phyloP scores from a whole-genome alignment of 192 early-diverging fungal genomes.

The Gryganskiella cystojenkinii region DNA sequence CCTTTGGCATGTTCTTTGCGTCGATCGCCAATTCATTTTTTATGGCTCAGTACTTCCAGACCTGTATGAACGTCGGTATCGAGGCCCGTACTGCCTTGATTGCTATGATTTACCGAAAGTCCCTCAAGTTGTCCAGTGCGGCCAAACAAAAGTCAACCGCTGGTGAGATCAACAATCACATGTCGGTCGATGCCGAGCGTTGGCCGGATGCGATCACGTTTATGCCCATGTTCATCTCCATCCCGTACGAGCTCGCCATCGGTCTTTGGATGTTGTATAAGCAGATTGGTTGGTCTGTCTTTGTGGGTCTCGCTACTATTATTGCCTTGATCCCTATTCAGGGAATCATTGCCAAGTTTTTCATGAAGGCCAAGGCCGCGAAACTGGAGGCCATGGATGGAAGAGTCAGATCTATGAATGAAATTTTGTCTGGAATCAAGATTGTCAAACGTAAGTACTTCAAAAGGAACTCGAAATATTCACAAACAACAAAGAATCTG shows the following conservation, averaged over 20 bases:
- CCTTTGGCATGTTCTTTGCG: slow-evolving; percentile 53
- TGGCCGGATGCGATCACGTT: slow-evolving; percentile 39
- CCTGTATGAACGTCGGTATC: slow-evolving; percentile 34
- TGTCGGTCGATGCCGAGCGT: slow-evolving; percentile 52
- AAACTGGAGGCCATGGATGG: slow-evolving; percentile 54
- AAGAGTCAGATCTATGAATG: slow-evolving; percentile 54
- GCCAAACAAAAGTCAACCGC: slow-evolving; percentile 50
- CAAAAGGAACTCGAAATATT: no score
- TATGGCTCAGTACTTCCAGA: slow-evolving; percentile 40
- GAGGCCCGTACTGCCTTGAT: slow-evolving; percentile 50
- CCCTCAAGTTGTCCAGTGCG: slow-evolving; percentile 49
- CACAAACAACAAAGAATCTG: no score
- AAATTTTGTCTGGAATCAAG: slow-evolving; percentile 50
- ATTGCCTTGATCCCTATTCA: slow-evolving; percentile 24
- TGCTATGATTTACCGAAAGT: slow-evolving; percentile 54
- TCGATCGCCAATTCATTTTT: slow-evolving; percentile 32
- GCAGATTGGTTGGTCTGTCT: slow-evolving; percentile 45
- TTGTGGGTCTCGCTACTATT: slow-evolving; percentile 33
- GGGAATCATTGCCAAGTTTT: slow-evolving; percentile 31
- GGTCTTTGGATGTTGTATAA: slow-evolving; percentile 43
- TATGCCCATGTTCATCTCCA: slow-evolving; percentile 38
- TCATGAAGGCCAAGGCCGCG: slow-evolving; percentile 30
- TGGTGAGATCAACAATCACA: slow-evolving; percentile 58
- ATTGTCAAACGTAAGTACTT: slow-evolving; percentile 58
- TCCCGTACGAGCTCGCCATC: slow-evolving; percentile 38